A percentile compares a stretch with the other conserved stretches of the same genome.
phyloP scores from a whole-genome alignment of 208 protist species.

The Leishmania turanica region DNA sequence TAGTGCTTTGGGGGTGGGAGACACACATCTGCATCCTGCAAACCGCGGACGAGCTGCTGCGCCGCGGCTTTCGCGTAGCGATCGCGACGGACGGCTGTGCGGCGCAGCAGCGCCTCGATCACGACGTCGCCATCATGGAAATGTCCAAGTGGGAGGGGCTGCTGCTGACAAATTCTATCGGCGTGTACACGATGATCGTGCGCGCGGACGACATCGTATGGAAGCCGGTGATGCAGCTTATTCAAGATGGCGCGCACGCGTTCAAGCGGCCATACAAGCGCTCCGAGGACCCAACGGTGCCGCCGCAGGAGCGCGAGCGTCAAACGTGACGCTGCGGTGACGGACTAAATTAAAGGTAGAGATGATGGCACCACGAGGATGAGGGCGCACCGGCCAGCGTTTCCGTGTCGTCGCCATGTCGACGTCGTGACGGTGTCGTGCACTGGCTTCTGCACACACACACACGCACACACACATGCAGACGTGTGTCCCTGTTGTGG shows the following conservation, averaged over 20 bases:
- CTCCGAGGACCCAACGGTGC: constrained; percentile 12
- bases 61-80: constrained; percentile 51
- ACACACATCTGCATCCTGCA: constrained; percentile 79
- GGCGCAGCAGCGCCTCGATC: constrained; percentile 46
- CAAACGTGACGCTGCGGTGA: background rate
- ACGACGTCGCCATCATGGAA: constrained; percentile 41
- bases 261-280: constrained; percentile 24
- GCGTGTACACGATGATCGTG: constrained; percentile 32
- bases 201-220: constrained; percentile 19
- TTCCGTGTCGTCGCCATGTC: background rate
- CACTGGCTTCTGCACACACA: background rate
- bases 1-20: constrained; percentile 75
- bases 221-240: constrained; percentile 19
- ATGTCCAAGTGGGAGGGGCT: constrained; percentile 51
- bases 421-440: background rate
- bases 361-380: background rate
- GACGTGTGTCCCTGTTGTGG: no score
- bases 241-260: constrained; percentile 8
- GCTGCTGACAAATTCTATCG: constrained; percentile 28
- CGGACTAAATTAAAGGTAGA: background rate
- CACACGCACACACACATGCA: no score
- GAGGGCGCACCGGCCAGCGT: background rate
- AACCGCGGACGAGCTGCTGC: constrained; percentile 63
- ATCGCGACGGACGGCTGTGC: constrained; percentile 52
- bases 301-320: constrained; percentile 6